Percentiles rank a stretch among this genome's conserved stretches.
These are phyloP conservation scores for Populus trichocarpa DNA, from an alignment of 441 rosid genomes.

Conservation along the genomic window DNA sequence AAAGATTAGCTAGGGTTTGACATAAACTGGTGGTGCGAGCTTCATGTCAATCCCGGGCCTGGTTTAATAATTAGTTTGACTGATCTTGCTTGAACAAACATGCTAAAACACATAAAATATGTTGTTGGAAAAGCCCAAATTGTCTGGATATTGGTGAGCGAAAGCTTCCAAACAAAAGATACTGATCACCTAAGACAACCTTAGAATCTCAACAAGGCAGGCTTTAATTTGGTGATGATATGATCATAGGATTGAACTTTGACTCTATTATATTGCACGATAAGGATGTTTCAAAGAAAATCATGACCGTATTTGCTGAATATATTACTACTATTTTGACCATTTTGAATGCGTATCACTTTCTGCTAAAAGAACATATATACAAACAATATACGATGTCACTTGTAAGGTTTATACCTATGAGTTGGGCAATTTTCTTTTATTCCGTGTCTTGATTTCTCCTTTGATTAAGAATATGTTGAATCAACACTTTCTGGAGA, in stretches of 20 bases:
- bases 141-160: slow-evolving; percentile 4
- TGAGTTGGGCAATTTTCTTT: background rate
- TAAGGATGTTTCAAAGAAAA: background rate
- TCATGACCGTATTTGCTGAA: background rate
- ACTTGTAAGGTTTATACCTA: too few relatives aligned
- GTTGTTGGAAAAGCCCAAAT: background rate
- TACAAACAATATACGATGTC: too few relatives aligned
- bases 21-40: background rate
- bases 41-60: background rate
- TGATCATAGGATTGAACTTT: background rate
- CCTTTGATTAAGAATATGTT: too few relatives aligned
- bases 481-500: too few relatives aligned
- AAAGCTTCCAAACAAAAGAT: slow-evolving; percentile 13
- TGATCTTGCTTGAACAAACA: background rate
- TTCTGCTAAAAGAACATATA: background rate
- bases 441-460: background rate
- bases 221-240: background rate
- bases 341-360: background rate
- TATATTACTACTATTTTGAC: background rate
- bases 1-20: slow-evolving; percentile 2
- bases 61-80: background rate
- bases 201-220: background rate
- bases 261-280: background rate
- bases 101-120: background rate
- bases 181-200: slow-evolving; percentile 7